Evolutionary conservation across 108 stramenopile species (phyloP).

Genomic region (Mayamaea pseudoterrestris): DNA sequence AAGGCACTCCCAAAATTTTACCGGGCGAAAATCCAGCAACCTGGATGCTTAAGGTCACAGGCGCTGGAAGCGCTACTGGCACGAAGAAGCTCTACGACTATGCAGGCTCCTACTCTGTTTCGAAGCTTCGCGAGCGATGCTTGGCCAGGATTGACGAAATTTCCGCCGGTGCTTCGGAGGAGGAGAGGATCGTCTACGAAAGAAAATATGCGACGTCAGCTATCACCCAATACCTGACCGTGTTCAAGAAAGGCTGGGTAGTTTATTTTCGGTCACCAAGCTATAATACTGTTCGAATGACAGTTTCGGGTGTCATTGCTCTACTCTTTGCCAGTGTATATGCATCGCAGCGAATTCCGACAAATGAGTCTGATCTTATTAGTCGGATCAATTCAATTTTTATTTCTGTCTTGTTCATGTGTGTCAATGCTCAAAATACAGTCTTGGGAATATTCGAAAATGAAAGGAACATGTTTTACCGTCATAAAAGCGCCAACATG

Average conservation of each 20-base stretch:
- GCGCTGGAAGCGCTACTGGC: constrained; percentile 21
- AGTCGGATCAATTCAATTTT: constrained; percentile 44
- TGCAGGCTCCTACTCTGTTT: constrained; percentile 25
- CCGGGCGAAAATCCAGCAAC: constrained; percentile 61
- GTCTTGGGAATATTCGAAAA: constrained; percentile 50
- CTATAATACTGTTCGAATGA: constrained; percentile 39
- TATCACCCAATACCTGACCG: constrained; percentile 19
- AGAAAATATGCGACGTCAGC: constrained; percentile 28
- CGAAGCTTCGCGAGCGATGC: constrained; percentile 22
- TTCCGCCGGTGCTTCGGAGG: constrained; percentile 4
- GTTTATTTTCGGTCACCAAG: constrained; percentile 50
- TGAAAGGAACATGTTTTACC: constrained; percentile 68
- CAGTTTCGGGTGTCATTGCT: constrained; percentile 38
- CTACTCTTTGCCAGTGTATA: constrained; percentile 47
- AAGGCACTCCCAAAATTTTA: constrained; percentile 29
- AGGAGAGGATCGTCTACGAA: constrained; percentile 24
- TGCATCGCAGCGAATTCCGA: constrained; percentile 24
- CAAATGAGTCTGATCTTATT: constrained; percentile 42
- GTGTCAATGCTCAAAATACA: constrained; percentile 45
- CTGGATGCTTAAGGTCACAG: constrained; percentile 42
- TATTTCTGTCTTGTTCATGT: constrained; percentile 41
- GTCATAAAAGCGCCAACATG: constrained; percentile 61
- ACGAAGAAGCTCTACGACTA: constrained; percentile 28
- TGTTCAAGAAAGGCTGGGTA: constrained; percentile 29
- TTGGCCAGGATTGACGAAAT: constrained; percentile 24